phyloP scores from a whole-genome alignment of 129 eudicot species.

The Saposhnikovia divaricata region DNA sequence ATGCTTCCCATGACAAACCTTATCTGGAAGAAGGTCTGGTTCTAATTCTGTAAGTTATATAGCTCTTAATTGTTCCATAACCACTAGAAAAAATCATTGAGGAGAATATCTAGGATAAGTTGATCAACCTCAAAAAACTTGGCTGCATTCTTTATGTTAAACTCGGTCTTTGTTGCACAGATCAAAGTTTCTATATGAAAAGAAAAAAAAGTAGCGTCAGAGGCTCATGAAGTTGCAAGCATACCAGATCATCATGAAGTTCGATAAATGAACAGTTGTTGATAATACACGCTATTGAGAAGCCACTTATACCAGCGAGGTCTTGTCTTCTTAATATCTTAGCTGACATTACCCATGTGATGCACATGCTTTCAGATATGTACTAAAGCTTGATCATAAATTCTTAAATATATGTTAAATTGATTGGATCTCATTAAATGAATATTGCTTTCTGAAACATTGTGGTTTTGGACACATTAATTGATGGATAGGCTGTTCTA shows the following conservation, averaged over 20 bases:
- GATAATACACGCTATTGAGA: not conserved
- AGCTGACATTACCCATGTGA: conserved; percentile 13
- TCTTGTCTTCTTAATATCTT: conserved; percentile 7
- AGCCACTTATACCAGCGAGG: not conserved
- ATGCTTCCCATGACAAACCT: conserved; percentile 56
- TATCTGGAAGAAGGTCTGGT: conserved; percentile 7
- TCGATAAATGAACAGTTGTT: not conserved
- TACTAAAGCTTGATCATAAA: conserved; percentile 1
- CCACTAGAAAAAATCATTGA: not conserved
- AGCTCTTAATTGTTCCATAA: not conserved
- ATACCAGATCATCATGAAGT: not conserved
- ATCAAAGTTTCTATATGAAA: not conserved
- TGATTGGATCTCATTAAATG: not conserved
- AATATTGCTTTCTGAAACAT: not conserved
- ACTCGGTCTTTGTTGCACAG: not conserved
- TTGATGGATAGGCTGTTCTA: not conserved
- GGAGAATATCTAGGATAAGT: not conserved
- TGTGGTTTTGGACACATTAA: not conserved
- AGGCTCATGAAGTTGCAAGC: conserved; percentile 9
- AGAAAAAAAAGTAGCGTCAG: not conserved
- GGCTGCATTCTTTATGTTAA: not conserved
- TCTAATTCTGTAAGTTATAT: not conserved
- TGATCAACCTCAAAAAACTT: not conserved
- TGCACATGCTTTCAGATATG: conserved; percentile 7
- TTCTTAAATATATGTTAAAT: conserved; percentile 3